These are phyloP conservation scores for Chaetomium sp. DNA, from an alignment of 2,329 filamentous ascomycete genomes.

Conservation along the genomic window DNA sequence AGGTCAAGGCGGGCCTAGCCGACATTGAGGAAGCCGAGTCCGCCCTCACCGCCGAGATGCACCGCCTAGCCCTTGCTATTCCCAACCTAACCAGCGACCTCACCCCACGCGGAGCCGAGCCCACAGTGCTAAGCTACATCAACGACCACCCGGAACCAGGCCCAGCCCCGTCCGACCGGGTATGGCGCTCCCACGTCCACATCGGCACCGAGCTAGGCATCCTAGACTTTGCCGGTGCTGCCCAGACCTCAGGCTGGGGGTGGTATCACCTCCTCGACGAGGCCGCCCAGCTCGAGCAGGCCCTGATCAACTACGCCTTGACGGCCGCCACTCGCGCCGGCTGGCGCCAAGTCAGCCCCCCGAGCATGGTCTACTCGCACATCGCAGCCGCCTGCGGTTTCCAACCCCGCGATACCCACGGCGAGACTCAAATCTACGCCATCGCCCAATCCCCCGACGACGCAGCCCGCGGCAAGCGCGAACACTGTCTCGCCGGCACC, in stretches of 20 bases:
- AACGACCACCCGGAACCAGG: slow-evolving; percentile 56
- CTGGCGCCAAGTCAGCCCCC: slow-evolving; percentile 77
- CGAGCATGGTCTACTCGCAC: slow-evolving; percentile 85
- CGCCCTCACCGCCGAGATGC: slow-evolving; percentile 58
- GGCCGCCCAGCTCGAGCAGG: slow-evolving; percentile 89
- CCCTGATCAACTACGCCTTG: slow-evolving; percentile 80
- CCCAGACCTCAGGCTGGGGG: slow-evolving; percentile 84
- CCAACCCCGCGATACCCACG: slow-evolving; percentile 82
- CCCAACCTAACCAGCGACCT: slow-evolving; percentile 77
- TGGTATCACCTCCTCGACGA: slow-evolving; percentile 97
- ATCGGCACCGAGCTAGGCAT: slow-evolving; percentile 82
- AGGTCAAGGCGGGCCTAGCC: slow-evolving; percentile 56
- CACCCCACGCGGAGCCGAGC: slow-evolving; percentile 65
- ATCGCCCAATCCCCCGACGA: slow-evolving; percentile 63
- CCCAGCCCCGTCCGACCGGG: slow-evolving; percentile 32
- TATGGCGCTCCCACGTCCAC: slow-evolving; percentile 71
- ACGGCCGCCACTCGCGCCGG: slow-evolving; percentile 63
- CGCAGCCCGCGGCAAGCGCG: slow-evolving; percentile 54
- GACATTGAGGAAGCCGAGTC: slow-evolving; percentile 56
- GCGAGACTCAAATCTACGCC: slow-evolving; percentile 86
- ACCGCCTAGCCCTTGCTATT: slow-evolving; percentile 65
- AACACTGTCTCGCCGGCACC: slow-evolving; percentile 74
- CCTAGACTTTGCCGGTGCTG: slow-evolving; percentile 81
- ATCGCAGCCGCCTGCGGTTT: slow-evolving; percentile 90
- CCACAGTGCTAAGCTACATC: slow-evolving; percentile 67